These are phyloP conservation scores for Pichia sp. DNA, from an alignment of 1,139 yeast species.

Conservation along the genomic window DNA sequence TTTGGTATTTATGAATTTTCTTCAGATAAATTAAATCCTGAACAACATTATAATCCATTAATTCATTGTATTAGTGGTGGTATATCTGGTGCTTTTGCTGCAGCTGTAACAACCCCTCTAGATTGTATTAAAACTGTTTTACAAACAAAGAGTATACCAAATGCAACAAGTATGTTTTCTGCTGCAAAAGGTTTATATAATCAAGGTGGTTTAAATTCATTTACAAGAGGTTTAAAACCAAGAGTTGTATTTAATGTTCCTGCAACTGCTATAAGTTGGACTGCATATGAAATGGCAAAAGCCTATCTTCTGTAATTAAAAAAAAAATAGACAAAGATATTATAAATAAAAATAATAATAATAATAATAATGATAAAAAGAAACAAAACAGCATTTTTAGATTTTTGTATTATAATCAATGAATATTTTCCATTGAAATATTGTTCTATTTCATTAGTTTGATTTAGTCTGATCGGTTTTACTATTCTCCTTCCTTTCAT, in stretches of 20 bases:
- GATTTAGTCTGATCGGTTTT: background rate
- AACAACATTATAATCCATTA: constrained; percentile 75
- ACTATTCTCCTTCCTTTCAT: too few species aligned
- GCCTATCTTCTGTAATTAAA: constrained; percentile 38
- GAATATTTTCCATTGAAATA: too few species aligned
- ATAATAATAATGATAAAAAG: too few species aligned
- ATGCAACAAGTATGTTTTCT: constrained; percentile 60
- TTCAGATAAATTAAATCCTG: constrained; percentile 72
- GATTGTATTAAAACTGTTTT: constrained; percentile 91
- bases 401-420: too few species aligned
- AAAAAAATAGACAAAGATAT: too few species aligned
- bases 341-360: too few species aligned
- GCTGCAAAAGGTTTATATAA: constrained; percentile 67
- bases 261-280: constrained; percentile 96
- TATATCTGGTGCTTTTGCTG: constrained; percentile 91
- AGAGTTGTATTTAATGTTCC: constrained; percentile 92
- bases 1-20: constrained; percentile 89
- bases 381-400: too few species aligned
- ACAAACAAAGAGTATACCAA: constrained; percentile 64
- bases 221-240: constrained; percentile 81
- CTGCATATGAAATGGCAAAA: constrained; percentile 97
- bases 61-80: constrained; percentile 94
- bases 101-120: constrained; percentile 91
- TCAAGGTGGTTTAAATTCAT: constrained; percentile 64
- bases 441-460: background rate